Base-by-base conservation (phyloP, 495 filamentous ascomycete species). In the Astrothelium subdiscretum region DNA sequence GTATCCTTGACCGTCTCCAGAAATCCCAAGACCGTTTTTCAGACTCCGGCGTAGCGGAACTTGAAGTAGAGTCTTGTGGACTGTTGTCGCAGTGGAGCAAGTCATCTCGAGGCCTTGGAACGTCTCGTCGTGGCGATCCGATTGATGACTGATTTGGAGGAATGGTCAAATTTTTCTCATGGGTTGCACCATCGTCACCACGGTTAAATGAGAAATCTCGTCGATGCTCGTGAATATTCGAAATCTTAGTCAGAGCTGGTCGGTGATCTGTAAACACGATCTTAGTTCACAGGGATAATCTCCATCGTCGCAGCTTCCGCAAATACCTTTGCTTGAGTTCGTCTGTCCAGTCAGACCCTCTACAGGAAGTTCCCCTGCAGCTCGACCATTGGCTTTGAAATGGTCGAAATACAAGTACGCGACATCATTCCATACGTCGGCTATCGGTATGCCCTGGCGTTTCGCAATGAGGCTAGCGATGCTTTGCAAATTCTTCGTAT, bases 181-280 rank as follows among this genome's bases (percentile, higher is more conserved):
- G 31, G 3, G 57, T 24, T 27, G 29, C 26, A 15, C 20, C 38
- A 57, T 71, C 71, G 20, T 74, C 70, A 32, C 71, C 72, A 12
- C 65, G 58, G 27, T 69, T 68, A 57, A 75, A 73, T 5, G 71
- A 72, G 63, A 74, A 71, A 35, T 67, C 64, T 40, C 68, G 58
- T 8, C 61, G 64, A 3, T 48, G 54, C 12, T 35, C 57, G 27
- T 52, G 57, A 15, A 61, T 58, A 29, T 62, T n/a, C 31, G 57
- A 20, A 3, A 24, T 20, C n/a, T 15, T 35, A 35, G 26, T 59
- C 12, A 59, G 57, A 12, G 35, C 12, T 42, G 57, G 31, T 4
- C 24, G 2, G 11, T 15, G 48, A 10, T 29, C 24, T 29, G 12
- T 10, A 2, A 8, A 29, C 10, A 15, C 24, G 29, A 20, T 11